phyloP scores from a whole-genome alignment of 1,284 basidiomycete genomes.

The Thelephora terrestris region DNA sequence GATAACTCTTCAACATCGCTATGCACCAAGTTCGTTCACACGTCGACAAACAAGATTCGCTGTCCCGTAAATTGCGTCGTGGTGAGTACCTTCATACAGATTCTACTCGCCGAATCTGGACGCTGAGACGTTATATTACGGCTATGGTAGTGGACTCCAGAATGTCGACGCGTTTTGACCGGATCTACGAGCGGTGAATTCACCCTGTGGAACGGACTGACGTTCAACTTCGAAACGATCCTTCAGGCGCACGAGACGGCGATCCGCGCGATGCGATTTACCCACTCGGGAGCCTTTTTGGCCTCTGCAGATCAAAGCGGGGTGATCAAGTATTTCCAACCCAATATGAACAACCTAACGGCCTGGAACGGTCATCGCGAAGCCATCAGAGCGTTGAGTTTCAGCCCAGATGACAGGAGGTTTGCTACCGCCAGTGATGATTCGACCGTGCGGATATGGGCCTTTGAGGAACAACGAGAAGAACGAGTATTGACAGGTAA shows the following conservation, averaged over 20 bases:
- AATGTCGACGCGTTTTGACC: constrained; percentile 85
- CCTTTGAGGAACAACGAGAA: constrained; percentile 84
- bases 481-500: constrained; percentile 80
- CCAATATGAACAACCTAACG: constrained; percentile 97
- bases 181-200: constrained; percentile 97
- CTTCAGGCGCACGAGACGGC: constrained; percentile 95
- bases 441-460: constrained; percentile 90
- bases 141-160: constrained; percentile 81
- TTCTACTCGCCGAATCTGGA: neutral
- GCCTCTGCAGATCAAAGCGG: constrained; percentile 91
- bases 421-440: constrained; percentile 96
- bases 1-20: constrained; percentile 85
- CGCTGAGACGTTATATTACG: neutral
- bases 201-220: constrained; percentile 97
- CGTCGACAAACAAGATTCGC: constrained; percentile 96
- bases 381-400: constrained; percentile 84
- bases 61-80: constrained; percentile 94
- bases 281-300: constrained; percentile 84
- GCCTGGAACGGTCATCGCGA: constrained; percentile 88
- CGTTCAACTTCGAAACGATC: constrained; percentile 99
- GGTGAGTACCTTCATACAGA: constrained; percentile 35
- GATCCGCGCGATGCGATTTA: constrained; percentile 85
- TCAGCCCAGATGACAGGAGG: constrained; percentile 83
- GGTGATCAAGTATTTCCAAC: constrained; percentile 97
- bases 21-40: constrained; percentile 94